Base-by-base conservation (phyloP, 176 grass and related monocot genomes). In the Tuctoria greenei region DNA sequence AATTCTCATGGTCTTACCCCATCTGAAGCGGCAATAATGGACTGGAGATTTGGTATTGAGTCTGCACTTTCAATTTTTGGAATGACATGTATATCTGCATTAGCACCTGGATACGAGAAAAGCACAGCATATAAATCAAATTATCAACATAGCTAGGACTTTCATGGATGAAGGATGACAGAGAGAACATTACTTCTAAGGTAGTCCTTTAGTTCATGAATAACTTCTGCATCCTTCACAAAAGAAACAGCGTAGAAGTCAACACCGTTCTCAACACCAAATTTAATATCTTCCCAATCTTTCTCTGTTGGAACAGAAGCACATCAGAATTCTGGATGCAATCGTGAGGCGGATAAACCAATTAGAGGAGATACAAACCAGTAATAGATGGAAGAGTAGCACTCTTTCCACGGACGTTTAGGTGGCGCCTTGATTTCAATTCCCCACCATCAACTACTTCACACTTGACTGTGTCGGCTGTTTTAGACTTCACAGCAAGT, bases 181-280 rank as follows among this genome's bases (percentile, higher is more conserved):
- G 11, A 57, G 54, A 38, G 1, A 74, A 24, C 66, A 67, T 83
- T 90, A 98, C 95, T 77, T 92, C 90, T 94, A 65, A 98, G 91
- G 73, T 88, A 98, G 64, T 81, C 88, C 79, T 98, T 94, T 31
- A 98, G 67, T 87, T 98, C 91, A 84, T 98, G 89, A 58, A 98
- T 83, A 74, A 98, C 95, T 82, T 86, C 86, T 38, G 91, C 88
- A 79, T 94, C 91, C 75, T 98, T 98, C 62, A 98, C 95, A 76
- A 98, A 98, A 47, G 95, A 98, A 90, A 98, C 91, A 67, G 95
- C 95, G 84, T 98, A 98, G 68, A 92, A 98, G 84, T 98, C 95
- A 69, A 98, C 95, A 81, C 90, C 82, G 0, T 92, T 94, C 55
- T 94, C 91, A 71, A 98, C 86, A 3, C 91, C 91, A 79, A 98